These are phyloP conservation scores for Ramaria rubella DNA, from an alignment of 768 basidiomycete species.

Conservation along the genomic window DNA sequence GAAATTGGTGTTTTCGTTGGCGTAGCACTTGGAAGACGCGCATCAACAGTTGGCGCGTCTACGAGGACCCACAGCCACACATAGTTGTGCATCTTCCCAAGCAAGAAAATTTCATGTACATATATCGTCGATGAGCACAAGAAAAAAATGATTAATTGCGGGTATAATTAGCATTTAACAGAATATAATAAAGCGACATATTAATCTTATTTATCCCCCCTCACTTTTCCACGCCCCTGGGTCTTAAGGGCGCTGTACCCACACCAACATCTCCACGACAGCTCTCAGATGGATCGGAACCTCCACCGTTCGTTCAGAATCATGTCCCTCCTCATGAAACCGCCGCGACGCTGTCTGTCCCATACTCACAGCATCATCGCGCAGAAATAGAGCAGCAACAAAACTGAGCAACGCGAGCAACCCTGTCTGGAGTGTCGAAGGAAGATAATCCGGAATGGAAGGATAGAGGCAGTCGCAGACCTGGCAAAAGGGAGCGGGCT, in stretches of 20 bases:
- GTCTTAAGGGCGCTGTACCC: not conserved
- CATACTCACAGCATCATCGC: not conserved
- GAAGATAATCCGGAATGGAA: conserved; percentile 1
- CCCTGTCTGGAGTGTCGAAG: conserved; percentile 1
- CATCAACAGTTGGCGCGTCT: no score
- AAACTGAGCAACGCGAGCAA: not conserved
- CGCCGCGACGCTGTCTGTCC: not conserved
- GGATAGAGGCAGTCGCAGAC: conserved; percentile 4
- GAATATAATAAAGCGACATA: not conserved
- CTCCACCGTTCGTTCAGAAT: not conserved
- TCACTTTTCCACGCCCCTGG: not conserved
- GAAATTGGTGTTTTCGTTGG: no score
- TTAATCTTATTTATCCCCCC: not conserved
- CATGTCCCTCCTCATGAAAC: not conserved
- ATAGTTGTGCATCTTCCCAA: no score
- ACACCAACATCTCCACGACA: not conserved
- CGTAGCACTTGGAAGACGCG: no score
- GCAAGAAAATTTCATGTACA: not conserved
- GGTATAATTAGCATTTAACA: not conserved
- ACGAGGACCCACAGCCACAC: no score
- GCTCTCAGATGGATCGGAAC: not conserved
- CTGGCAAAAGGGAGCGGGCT: not conserved
- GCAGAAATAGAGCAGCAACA: not conserved
- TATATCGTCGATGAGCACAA: not conserved
- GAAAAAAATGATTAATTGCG: not conserved